Conservation (phyloP, 2,329 filamentous ascomycete genomes). For the Myrmaecium sp. region DNA sequence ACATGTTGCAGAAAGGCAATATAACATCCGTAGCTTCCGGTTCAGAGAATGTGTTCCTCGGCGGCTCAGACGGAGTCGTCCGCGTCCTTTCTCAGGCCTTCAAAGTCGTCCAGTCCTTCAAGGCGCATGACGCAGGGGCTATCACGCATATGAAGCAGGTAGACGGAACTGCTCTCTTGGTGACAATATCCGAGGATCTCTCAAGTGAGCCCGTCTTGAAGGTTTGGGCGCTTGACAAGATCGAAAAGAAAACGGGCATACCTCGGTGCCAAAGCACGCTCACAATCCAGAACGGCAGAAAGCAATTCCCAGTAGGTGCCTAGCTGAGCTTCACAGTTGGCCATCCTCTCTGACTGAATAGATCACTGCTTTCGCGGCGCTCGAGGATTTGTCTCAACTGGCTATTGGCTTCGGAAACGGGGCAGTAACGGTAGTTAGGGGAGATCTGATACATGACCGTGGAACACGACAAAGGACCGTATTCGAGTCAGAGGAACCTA, state of each 20-base stretch:
- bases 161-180: conserved; percentile 67
- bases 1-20: conserved; percentile 36
- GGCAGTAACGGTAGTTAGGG: conserved; percentile 79
- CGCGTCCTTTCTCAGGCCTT: conserved; percentile 77
- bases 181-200: conserved; percentile 78
- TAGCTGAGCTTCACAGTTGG: not conserved
- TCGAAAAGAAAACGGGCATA: conserved; percentile 80
- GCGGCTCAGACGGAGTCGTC: conserved; percentile 68
- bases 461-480: conserved; percentile 88
- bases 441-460: conserved; percentile 87
- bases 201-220: conserved; percentile 77
- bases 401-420: conserved; percentile 95
- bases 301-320: conserved; percentile 69
- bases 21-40: conserved; percentile 74
- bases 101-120: conserved; percentile 75
- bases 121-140: conserved; percentile 61
- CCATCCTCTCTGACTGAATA: conserved; percentile 17
- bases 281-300: conserved; percentile 72
- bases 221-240: conserved; percentile 93
- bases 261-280: conserved; percentile 80
- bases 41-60: conserved; percentile 77
- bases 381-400: conserved; percentile 79
- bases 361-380: conserved; percentile 76
- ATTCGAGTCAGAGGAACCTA: conserved; percentile 89
- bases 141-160: conserved; percentile 90